Conservation (phyloP, 306 rosid genomes). For the Gleditsia sinensis region DNA sequence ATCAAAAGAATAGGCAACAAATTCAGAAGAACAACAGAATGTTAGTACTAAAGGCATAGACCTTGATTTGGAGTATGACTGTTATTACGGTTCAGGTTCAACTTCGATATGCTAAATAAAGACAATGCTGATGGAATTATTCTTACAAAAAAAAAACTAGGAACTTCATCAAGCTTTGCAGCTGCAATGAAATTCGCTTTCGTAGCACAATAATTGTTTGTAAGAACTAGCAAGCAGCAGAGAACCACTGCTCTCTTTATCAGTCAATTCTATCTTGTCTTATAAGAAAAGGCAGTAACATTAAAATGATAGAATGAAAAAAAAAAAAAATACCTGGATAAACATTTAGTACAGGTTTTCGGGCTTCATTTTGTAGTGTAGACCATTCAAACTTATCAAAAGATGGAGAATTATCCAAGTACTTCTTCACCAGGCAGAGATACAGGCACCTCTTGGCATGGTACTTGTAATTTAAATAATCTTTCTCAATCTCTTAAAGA, state of each 20-base stretch:
- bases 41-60: slow-evolving; percentile 28
- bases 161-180: slow-evolving; percentile 43
- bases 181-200: slow-evolving; percentile 40
- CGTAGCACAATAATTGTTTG: slow-evolving; percentile 10
- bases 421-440: slow-evolving; percentile 69
- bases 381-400: slow-evolving; percentile 78
- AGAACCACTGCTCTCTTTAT: too few species aligned
- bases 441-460: slow-evolving; percentile 81
- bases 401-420: slow-evolving; percentile 55
- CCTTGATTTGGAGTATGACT: slow-evolving; percentile 63
- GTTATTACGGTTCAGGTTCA: slow-evolving; percentile 67
- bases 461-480: slow-evolving; percentile 82
- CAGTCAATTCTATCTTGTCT: neutral
- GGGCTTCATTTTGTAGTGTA: slow-evolving; percentile 74
- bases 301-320: neutral
- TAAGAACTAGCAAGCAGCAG: neutral
- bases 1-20: too few species aligned
- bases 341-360: slow-evolving; percentile 67
- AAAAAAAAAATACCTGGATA: slow-evolving; percentile 81
- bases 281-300: neutral
- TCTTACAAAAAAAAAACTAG: slow-evolving; percentile 61
- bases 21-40: slow-evolving; percentile 21
- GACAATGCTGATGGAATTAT: slow-evolving; percentile 62
- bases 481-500: too few species aligned
- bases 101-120: slow-evolving; percentile 53